Conservation (phyloP, 805 yeast species). For the Kregervanrija pseudodelftensis region DNA sequence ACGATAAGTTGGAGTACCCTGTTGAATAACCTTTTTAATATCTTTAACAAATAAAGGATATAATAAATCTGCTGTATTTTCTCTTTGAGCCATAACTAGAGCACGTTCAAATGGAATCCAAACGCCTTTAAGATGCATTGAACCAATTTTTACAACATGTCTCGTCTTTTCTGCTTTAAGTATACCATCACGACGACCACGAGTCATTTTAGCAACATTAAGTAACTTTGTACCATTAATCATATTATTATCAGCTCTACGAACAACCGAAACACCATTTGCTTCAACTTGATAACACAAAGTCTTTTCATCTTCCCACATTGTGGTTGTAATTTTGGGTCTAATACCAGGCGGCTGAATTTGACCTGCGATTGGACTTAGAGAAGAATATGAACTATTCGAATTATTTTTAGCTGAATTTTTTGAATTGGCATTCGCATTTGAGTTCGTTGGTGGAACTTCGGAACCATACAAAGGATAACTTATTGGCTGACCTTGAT, state of each 20-base stretch:
- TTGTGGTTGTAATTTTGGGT: constrained; percentile 60
- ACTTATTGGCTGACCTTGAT: too few species aligned
- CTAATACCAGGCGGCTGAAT: constrained; percentile 37
- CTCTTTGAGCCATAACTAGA: constrained; percentile 60
- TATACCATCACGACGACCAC: constrained; percentile 68
- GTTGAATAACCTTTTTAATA: constrained; percentile 41
- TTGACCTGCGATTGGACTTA: constrained; percentile 30
- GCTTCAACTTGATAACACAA: constrained; percentile 68
- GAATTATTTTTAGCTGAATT: too few species aligned
- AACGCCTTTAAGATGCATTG: constrained; percentile 68
- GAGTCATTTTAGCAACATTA: constrained; percentile 66
- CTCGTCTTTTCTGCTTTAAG: constrained; percentile 59
- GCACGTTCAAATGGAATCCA: constrained; percentile 75
- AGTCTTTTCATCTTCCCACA: constrained; percentile 74
- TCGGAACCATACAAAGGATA: too few species aligned
- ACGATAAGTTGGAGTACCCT: constrained; percentile 28
- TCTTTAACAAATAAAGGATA: constrained; percentile 61
- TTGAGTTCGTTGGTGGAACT: too few species aligned
- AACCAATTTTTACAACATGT: constrained; percentile 68
- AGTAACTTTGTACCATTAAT: constrained; percentile 64
- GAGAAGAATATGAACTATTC: constrained; percentile 8
- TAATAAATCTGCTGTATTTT: constrained; percentile 50
- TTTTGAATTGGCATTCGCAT: too few species aligned
- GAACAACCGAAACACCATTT: constrained; percentile 56
- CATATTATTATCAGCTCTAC: constrained; percentile 68